A percentile compares a stretch with the other conserved stretches of the same genome.
Evolutionary conservation across 371 early-diverging fungal species (phyloP).

Genomic region (Rhizomucor pusillus): DNA sequence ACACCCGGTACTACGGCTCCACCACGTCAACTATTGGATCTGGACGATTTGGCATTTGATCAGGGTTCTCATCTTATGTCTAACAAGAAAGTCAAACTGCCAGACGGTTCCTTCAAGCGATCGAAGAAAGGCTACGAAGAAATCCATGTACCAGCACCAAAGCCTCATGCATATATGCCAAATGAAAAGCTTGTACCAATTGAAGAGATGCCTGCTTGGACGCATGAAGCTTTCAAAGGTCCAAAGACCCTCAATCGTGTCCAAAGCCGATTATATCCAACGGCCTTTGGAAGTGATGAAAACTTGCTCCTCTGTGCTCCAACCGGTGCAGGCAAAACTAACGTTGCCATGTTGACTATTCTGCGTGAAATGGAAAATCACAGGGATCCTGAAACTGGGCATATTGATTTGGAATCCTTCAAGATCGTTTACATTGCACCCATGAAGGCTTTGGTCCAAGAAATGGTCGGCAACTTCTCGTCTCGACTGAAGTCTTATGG

Average conservation of each 20-base stretch:
- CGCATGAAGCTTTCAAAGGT: conserved; percentile 78
- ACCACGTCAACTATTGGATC: conserved; percentile 71
- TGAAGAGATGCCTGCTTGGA: conserved; percentile 82
- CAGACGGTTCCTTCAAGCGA: conserved; percentile 92
- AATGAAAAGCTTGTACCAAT: conserved; percentile 76
- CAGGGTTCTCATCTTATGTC: conserved; percentile 96
- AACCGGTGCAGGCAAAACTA: conserved; percentile 99
- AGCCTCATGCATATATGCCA: conserved; percentile 60
- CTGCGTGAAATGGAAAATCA: conserved; percentile 82
- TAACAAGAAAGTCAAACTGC: conserved; percentile 91
- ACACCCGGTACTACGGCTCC: conserved; percentile 49
- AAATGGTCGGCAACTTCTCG: conserved; percentile 94
- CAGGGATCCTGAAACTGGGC: conserved; percentile 73
- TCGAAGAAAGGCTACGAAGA: conserved; percentile 97
- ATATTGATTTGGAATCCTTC: conserved; percentile 79
- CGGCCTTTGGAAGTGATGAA: conserved; percentile 86
- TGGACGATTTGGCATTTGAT: conserved; percentile 82
- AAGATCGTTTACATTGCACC: conserved; percentile 99
- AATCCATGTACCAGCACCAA: conserved; percentile 94
- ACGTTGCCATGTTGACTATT: conserved; percentile 96
- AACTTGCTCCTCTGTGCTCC: conserved; percentile 99
- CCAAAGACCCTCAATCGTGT: conserved; percentile 82
- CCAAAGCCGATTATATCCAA: conserved; percentile 88
- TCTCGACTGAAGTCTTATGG: conserved; percentile 77
- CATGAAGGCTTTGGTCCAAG: conserved; percentile 99